phyloP scores from a whole-genome alignment of 106 monocot species.

The Alisma plantagoaquatica region DNA sequence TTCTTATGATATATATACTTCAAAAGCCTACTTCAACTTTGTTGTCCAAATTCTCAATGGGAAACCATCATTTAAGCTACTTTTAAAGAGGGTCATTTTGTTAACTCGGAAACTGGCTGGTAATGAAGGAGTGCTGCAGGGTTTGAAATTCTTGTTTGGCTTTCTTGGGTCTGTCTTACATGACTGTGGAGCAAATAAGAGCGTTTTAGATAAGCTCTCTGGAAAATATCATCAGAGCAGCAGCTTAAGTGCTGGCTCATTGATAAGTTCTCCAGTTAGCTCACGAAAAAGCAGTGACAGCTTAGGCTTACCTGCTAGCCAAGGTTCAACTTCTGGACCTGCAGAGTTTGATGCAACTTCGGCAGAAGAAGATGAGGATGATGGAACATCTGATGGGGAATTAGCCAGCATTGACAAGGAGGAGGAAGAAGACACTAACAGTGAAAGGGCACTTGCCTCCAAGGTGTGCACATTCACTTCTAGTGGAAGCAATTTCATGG shows the following conservation, averaged over 20 bases:
- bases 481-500: constrained; percentile 98
- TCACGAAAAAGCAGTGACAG: constrained; percentile 56
- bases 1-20: constrained; percentile 50
- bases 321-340: constrained; percentile 38
- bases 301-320: constrained; percentile 39
- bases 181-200: constrained; percentile 39
- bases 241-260: constrained; percentile 39
- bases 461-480: constrained; percentile 99
- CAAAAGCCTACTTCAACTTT: constrained; percentile 72
- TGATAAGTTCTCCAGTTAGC: constrained; percentile 27
- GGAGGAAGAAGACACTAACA: constrained; percentile 78
- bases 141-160: constrained; percentile 66
- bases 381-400: constrained; percentile 95
- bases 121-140: constrained; percentile 43
- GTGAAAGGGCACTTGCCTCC: constrained; percentile 80
- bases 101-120: constrained; percentile 65
- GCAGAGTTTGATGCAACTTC: constrained; percentile 84
- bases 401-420: constrained; percentile 83
- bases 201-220: constrained; percentile 23
- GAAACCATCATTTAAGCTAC: constrained; percentile 41
- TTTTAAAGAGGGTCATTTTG: constrained; percentile 47
- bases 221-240: constrained; percentile 36
- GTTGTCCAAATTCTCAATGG: constrained; percentile 60
- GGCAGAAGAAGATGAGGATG: constrained; percentile 97
- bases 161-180: constrained; percentile 61